phyloP scores from a whole-genome alignment of 148 eudicot species.

The Agrostemma githago region DNA sequence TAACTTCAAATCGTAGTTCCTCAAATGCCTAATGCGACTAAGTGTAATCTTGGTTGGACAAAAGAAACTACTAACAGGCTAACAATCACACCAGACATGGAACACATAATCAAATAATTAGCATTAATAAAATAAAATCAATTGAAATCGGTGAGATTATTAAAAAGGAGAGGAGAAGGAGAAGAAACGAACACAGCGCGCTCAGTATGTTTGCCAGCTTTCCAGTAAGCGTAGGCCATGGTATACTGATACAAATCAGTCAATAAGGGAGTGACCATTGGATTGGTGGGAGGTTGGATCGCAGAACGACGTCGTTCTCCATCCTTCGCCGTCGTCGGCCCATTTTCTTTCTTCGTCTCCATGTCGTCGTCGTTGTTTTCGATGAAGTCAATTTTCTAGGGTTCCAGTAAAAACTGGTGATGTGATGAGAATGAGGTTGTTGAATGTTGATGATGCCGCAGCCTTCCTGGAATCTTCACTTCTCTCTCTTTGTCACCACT shows the following conservation, averaged over 20 bases:
- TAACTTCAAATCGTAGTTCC: background rate
- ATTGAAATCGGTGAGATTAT: background rate
- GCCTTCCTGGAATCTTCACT: background rate
- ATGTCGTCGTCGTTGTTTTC: slow-evolving; percentile 9
- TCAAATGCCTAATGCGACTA: too few relatives aligned
- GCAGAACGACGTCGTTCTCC: slow-evolving; percentile 18
- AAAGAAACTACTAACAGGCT: background rate
- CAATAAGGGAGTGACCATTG: slow-evolving; percentile 86
- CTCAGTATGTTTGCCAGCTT: slow-evolving; percentile 82
- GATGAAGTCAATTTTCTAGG: slow-evolving; percentile 26
- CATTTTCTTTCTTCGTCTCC: slow-evolving; percentile 48
- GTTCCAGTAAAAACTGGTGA: too few relatives aligned
- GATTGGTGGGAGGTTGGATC: slow-evolving; percentile 72
- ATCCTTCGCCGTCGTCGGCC: slow-evolving; percentile 9
- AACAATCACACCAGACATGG: background rate
- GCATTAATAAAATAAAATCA: background rate
- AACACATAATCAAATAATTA: background rate
- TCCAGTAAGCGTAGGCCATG: slow-evolving; percentile 98
- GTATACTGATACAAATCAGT: slow-evolving; percentile 93
- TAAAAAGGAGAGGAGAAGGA: background rate
- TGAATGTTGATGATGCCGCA: background rate
- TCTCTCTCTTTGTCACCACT: background rate
- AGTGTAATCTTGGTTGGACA: too few relatives aligned
- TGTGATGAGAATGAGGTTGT: background rate
- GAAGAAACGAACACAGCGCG: slow-evolving; percentile 65